Conservation (phyloP, 805 yeast genomes). For the Hanseniaspora guilliermondii region DNA sequence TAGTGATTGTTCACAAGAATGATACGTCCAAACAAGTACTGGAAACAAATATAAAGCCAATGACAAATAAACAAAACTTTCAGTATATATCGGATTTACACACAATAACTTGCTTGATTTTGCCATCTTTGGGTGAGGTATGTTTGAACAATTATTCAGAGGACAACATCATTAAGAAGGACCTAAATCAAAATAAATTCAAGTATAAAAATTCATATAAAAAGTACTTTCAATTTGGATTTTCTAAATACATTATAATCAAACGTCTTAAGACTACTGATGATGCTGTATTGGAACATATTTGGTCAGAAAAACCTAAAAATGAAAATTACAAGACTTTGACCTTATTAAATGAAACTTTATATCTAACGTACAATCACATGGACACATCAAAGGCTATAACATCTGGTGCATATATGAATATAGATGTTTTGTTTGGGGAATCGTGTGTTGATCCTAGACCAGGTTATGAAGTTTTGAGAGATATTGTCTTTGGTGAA, state of each 20-base stretch:
- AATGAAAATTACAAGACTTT: neutral
- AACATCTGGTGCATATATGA: constrained; percentile 29
- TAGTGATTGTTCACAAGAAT: neutral
- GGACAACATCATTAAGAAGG: neutral
- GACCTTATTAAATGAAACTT: neutral
- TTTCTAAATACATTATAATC: neutral
- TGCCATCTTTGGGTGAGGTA: constrained; percentile 2
- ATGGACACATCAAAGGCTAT: neutral
- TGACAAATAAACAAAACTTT: neutral
- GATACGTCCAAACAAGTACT: neutral
- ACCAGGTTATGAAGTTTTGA: constrained; percentile 44
- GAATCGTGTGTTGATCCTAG: constrained; percentile 65
- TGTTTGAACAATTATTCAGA: constrained; percentile 2
- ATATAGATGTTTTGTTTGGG: constrained; percentile 61
- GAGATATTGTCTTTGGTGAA: constrained; percentile 17
- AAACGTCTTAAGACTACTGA: constrained; percentile 1
- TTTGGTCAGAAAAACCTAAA: neutral
- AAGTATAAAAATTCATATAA: constrained; percentile 7
- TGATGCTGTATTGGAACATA: neutral
- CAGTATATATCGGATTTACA: constrained; percentile 1
- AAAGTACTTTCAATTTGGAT: constrained; percentile 7
- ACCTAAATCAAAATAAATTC: constrained; percentile 1
- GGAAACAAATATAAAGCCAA: constrained; percentile 3
- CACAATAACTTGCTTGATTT: neutral
- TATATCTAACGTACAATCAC: constrained; percentile 1